Evolutionary conservation across 225 moss, liverwort and hornwort species (phyloP).

Genomic region (Lunularia cruciata): DNA sequence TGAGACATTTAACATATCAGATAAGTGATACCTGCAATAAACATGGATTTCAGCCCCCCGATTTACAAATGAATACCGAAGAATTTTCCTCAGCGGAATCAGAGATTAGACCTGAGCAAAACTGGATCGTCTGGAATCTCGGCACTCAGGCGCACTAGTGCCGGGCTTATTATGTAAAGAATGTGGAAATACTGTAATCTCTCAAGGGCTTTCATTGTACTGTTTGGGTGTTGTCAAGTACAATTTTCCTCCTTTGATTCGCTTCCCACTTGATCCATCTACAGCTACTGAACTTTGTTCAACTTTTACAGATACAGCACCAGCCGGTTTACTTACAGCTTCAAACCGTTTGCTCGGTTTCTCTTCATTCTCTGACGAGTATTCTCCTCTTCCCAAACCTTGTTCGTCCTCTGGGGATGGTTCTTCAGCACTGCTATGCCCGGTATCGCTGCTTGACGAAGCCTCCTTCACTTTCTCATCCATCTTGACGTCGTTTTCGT

Average conservation of each 20-base stretch:
- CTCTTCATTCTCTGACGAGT: constrained; percentile 46
- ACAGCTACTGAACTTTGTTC: constrained; percentile 43
- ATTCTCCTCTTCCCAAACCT: constrained; percentile 33
- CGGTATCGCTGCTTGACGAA: constrained; percentile 36
- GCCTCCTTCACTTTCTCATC: constrained; percentile 33
- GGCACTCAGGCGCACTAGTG: constrained; percentile 7
- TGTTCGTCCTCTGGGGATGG: constrained; percentile 40
- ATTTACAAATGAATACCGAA: no score
- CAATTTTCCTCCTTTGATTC: constrained; percentile 35
- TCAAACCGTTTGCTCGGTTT: constrained; percentile 42
- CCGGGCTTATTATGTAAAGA: constrained; percentile 27
- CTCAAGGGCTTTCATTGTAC: constrained; percentile 46
- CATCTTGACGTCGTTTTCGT: constrained; percentile 42
- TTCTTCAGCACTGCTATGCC: constrained; percentile 39
- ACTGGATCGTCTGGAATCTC: no score
- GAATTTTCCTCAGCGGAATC: no score
- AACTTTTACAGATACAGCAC: constrained; percentile 39
- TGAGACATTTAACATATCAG: no score
- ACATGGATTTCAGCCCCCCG: no score
- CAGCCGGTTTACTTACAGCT: constrained; percentile 41
- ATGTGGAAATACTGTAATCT: constrained; percentile 30
- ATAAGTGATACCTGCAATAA: no score
- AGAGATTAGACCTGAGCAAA: no score
- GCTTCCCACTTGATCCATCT: constrained; percentile 42
- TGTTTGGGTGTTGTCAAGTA: constrained; percentile 35